A percentile compares a stretch with the other conserved stretches of the same genome.
phyloP scores from a whole-genome alignment of 2,329 filamentous ascomycete species.

The Fusarium nelsonii region DNA sequence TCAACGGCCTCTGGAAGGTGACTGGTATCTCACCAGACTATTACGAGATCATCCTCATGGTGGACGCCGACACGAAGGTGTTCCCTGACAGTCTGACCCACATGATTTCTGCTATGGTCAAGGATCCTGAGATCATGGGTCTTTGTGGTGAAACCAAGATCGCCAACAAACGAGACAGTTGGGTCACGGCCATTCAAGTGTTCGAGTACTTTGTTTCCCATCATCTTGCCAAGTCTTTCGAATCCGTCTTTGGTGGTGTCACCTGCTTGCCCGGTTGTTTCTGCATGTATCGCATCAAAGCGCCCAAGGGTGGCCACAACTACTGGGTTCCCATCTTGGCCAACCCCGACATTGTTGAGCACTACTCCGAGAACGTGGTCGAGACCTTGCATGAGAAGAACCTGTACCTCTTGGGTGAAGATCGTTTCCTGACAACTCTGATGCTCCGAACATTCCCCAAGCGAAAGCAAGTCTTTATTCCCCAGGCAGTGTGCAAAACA shows the following conservation, averaged over 20 bases:
- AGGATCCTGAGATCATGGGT: slow-evolving; percentile 99
- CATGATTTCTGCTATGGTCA: slow-evolving; percentile 99
- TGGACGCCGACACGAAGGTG: slow-evolving; percentile 98
- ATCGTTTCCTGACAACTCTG: slow-evolving; percentile 94
- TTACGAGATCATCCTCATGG: slow-evolving; percentile 98
- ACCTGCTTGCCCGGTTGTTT: slow-evolving; percentile 98
- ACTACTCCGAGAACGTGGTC: slow-evolving; percentile 99
- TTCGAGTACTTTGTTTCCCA: slow-evolving; percentile 99
- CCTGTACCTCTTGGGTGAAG: slow-evolving; percentile 88
- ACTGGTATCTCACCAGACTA: slow-evolving; percentile 98
- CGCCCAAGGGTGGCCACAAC: slow-evolving; percentile 97
- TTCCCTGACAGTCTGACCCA: slow-evolving; percentile 98
- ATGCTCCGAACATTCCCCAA: slow-evolving; percentile 99
- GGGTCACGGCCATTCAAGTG: slow-evolving; percentile 98
- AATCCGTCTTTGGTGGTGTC: slow-evolving; percentile 98
- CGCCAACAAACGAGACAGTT: slow-evolving; percentile 94
- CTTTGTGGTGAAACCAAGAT: slow-evolving; percentile 99
- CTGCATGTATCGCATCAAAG: slow-evolving; percentile 99
- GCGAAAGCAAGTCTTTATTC: slow-evolving; percentile 98
- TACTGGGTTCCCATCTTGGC: slow-evolving; percentile 99
- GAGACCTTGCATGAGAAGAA: slow-evolving; percentile 99
- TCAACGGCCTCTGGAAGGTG: slow-evolving; percentile 98
- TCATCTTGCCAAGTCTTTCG: slow-evolving; percentile 95
- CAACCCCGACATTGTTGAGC: slow-evolving; percentile 98
- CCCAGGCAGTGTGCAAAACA: slow-evolving; percentile 98